Percentiles rank a stretch among this genome's conserved stretches.
These are phyloP conservation scores for Diplotaxis tenuifolia DNA, from an alignment of 345 rosid species.

Conservation along the genomic window DNA sequence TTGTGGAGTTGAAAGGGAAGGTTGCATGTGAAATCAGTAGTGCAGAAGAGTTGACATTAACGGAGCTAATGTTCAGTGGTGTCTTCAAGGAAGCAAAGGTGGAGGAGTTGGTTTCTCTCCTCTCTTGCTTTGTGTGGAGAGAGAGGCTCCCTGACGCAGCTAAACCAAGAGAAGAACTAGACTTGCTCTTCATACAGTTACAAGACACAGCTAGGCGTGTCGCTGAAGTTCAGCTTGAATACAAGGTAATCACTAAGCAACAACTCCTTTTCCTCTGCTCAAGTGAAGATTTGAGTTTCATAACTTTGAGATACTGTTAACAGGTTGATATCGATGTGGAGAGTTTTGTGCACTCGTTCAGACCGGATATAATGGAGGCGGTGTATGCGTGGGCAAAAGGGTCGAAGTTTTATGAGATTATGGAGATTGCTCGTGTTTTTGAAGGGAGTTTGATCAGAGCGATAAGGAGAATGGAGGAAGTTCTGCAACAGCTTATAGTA, in stretches of 20 bases:
- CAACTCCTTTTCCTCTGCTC: neutral
- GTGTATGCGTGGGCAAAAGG: conserved; percentile 98
- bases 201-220: conserved; percentile 89
- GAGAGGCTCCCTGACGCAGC: conserved; percentile 88
- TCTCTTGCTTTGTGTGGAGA: conserved; percentile 97
- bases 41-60: conserved; percentile 90
- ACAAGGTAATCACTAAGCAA: conserved; percentile 62
- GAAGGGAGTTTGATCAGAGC: conserved; percentile 99
- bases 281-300: neutral
- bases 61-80: conserved; percentile 94
- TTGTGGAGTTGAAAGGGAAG: conserved; percentile 82
- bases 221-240: conserved; percentile 85
- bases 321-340: conserved; percentile 90
- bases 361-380: conserved; percentile 97
- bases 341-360: conserved; percentile 74
- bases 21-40: conserved; percentile 94
- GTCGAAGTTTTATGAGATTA: conserved; percentile 88
- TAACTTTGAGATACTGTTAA: conserved; percentile 19
- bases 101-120: conserved; percentile 91
- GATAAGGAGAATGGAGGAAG: conserved; percentile 93
- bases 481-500: conserved; percentile 88
- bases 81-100: conserved; percentile 77
- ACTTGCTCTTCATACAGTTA: conserved; percentile 76
- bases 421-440: conserved; percentile 90
- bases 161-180: conserved; percentile 93